Evolutionary conservation across 352 stramenopile species (phyloP).

Genomic region (Pythium monospermum): DNA sequence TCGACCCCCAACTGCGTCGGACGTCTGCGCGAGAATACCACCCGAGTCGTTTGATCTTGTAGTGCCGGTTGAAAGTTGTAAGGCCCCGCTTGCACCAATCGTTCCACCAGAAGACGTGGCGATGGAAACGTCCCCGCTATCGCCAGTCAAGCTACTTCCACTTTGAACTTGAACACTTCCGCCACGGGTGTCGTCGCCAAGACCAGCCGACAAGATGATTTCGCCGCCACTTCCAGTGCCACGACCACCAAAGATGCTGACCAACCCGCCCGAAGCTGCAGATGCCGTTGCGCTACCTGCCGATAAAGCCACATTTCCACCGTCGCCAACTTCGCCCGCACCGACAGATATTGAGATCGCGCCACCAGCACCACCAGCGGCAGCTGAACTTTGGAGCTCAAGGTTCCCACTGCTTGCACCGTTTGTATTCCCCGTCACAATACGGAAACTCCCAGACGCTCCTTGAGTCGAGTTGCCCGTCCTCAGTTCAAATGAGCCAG

Average conservation of each 20-base stretch:
- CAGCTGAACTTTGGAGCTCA: slow-evolving; percentile 5
- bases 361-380: slow-evolving; percentile 14
- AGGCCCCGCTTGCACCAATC: slow-evolving; percentile 3
- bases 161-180: slow-evolving; percentile 8
- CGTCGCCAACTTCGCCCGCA: slow-evolving; percentile 12
- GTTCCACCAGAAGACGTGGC: background rate
- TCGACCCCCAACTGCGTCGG: slow-evolving; percentile 5
- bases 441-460: slow-evolving; percentile 11
- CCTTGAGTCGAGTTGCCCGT: slow-evolving; percentile 4
- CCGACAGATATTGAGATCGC: slow-evolving; percentile 14
- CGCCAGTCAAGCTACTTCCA: slow-evolving; percentile 6
- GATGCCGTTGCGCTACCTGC: slow-evolving; percentile 7
- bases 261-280: background rate
- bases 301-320: slow-evolving; percentile 5
- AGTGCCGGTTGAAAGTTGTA: slow-evolving; percentile 7
- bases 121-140: slow-evolving; percentile 7
- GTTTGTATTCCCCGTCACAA: slow-evolving; percentile 6
- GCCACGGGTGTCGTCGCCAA: background rate
- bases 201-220: background rate
- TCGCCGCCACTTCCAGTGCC: slow-evolving; percentile 6
- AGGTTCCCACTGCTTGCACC: slow-evolving; percentile 9
- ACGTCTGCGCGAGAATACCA: slow-evolving; percentile 1
- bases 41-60: slow-evolving; percentile 1
- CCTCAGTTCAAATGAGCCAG: slow-evolving; percentile 8
- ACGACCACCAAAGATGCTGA: slow-evolving; percentile 1